phyloP scores from a whole-genome alignment of 257 asterid species.

The Coffea eugenioides region DNA sequence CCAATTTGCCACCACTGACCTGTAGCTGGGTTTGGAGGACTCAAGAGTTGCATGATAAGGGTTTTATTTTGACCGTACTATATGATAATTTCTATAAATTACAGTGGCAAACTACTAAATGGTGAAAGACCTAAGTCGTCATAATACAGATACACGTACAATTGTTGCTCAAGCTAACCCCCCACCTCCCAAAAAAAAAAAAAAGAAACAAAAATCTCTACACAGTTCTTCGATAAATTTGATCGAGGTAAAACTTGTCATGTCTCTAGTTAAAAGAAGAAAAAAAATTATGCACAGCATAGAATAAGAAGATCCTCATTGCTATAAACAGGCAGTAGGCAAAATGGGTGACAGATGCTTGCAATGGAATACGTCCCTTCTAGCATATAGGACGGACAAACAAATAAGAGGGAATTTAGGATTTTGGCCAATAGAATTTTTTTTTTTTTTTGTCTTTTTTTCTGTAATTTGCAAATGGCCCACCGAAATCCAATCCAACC shows the following conservation, averaged over 20 bases:
- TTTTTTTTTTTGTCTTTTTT: constrained; percentile 15
- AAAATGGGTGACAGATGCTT: neutral
- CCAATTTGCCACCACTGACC: too few species aligned
- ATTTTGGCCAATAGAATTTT: constrained; percentile 6
- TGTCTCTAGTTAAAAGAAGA: neutral
- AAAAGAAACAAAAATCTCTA: neutral
- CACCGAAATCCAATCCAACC: constrained; percentile 18
- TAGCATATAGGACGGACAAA: constrained; percentile 21
- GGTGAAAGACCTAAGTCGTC: neutral
- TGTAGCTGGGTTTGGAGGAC: neutral
- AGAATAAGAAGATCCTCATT: neutral
- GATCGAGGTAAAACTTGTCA: neutral
- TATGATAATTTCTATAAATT: too few species aligned
- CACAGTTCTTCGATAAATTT: neutral
- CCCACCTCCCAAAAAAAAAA: too few species aligned
- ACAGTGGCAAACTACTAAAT: too few species aligned
- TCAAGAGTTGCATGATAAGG: neutral
- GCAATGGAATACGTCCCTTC: constrained; percentile 21
- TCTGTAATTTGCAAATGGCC: constrained; percentile 1
- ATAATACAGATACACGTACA: neutral
- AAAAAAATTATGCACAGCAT: neutral
- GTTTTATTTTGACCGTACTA: too few species aligned
- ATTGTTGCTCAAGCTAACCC: neutral
- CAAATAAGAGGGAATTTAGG: constrained; percentile 12
- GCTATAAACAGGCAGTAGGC: constrained; percentile 1